Base-by-base conservation (phyloP, 306 rosid genomes). In the Canavalia gladiata region DNA sequence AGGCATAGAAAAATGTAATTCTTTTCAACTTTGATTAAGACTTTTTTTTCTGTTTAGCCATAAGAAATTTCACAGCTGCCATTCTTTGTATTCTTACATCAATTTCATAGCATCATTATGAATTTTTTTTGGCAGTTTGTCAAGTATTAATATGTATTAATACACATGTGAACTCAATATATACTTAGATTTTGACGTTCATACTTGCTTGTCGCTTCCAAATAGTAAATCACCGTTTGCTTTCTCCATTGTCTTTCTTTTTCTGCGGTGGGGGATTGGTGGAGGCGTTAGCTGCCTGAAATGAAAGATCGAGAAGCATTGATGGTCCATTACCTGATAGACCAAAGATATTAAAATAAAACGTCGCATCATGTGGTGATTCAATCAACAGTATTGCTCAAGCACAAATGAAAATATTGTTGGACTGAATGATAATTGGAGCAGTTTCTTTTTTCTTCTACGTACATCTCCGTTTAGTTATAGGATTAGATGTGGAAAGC, bases 21-120 rank as follows among this genome's bases (percentile, higher is more conserved):
- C 83, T 87, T 87, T 83, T 76, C 79, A 76, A 65, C 60, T 68
- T 74, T 30, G 39, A 47, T 77, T 51, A 39, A 50, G 65, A 54
- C 64, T 70, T 74, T 29, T 78, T 73, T 54, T 12, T 72, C 59
- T 80, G 65, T 77, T 66, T 83, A 83, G 75, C 82, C 79, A 13
- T 72, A 65, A 71, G 78, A 71, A 71, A 66, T 80, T 50, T 76
- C 46, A 11, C 11, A 57, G 52, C 49, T 56, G 81, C 77, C 70
- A 83, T 86, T 83, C 85, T 86, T 80, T 83, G 58, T 62, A 58
- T 79, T 28, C 5, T 78, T 68, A 80, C 10, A 63, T 75, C 28
- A 75, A 63, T 73, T 18, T 18, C 86, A 28, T 79, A 65, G 77
- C 80, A 42, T 65, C 51, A 3, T 80, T 43, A 58, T 50, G 74